phyloP scores from a whole-genome alignment of 176 grass and related monocot genomes.

The Elaeis guineensis region DNA sequence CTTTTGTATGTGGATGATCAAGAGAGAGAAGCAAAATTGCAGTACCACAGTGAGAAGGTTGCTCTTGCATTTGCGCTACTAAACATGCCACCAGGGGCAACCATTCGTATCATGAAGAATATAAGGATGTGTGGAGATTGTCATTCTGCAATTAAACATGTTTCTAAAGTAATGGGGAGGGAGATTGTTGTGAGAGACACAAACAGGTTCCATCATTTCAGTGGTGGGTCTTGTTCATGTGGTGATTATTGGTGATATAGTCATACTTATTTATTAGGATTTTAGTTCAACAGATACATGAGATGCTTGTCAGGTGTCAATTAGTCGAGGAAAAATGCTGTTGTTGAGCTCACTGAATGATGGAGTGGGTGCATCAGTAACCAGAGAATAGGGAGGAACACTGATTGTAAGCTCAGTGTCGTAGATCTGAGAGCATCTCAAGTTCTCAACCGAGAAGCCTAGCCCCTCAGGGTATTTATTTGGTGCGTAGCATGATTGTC shows the following conservation, averaged over 20 bases:
- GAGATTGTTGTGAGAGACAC: constrained; percentile 70
- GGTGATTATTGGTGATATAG: constrained; percentile 65
- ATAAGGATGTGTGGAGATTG: constrained; percentile 77
- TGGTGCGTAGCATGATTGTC: no score
- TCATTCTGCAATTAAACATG: constrained; percentile 57
- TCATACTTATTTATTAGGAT: no score
- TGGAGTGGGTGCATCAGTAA: no score
- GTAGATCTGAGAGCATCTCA: no score
- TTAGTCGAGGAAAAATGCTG: no score
- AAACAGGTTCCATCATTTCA: constrained; percentile 72
- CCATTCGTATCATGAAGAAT: constrained; percentile 71
- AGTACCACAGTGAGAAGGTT: constrained; percentile 71
- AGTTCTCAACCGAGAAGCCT: no score
- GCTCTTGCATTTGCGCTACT: constrained; percentile 63
- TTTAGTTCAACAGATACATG: no score
- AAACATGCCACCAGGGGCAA: constrained; percentile 43
- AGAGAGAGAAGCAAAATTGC: constrained; percentile 47
- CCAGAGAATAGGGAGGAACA: no score
- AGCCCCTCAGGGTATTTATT: no score
- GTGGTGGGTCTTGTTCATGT: constrained; percentile 53
- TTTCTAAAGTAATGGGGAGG: constrained; percentile 44
- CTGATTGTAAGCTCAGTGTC: no score
- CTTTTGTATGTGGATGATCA: constrained; percentile 39
- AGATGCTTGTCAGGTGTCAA: no score
- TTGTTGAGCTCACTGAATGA: no score